phyloP scores from a whole-genome alignment of 495 filamentous ascomycete species.

The Beverwykella pulmonaria region DNA sequence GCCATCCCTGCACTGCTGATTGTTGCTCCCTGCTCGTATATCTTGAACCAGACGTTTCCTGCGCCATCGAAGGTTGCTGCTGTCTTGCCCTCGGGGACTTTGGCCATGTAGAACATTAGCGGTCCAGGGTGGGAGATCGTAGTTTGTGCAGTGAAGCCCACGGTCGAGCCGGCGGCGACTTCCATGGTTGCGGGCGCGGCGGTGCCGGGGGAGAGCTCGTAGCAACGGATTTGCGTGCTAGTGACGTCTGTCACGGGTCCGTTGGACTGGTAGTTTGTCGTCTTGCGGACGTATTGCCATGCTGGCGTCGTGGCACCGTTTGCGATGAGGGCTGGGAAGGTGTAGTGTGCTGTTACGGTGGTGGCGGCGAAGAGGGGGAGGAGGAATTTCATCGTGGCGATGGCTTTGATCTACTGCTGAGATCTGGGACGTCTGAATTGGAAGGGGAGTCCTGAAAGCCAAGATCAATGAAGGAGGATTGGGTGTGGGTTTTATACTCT shows the following conservation, averaged over 20 bases:
- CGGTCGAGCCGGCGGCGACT: constrained; percentile 51
- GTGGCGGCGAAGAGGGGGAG: constrained; percentile 15
- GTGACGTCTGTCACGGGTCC: constrained; percentile 56
- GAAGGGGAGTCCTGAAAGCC: too few species aligned
- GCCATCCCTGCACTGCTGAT: constrained; percentile 41
- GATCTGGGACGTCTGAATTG: too few species aligned
- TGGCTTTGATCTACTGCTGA: background rate
- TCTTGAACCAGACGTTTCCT: constrained; percentile 57
- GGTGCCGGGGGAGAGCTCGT: constrained; percentile 50
- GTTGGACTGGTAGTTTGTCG: constrained; percentile 58
- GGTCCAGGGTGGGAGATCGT: constrained; percentile 57
- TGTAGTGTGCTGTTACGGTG: constrained; percentile 34
- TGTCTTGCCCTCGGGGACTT: constrained; percentile 53
- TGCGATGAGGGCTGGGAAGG: constrained; percentile 31
- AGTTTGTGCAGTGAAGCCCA: constrained; percentile 52
- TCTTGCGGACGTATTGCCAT: constrained; percentile 57
- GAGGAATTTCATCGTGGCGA: constrained; percentile 32
- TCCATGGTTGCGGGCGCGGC: constrained; percentile 45
- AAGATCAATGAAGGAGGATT: background rate
- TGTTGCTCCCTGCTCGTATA: constrained; percentile 41
- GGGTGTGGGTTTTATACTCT: background rate
- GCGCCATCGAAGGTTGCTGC: constrained; percentile 53
- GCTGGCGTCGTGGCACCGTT: constrained; percentile 29
- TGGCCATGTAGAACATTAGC: constrained; percentile 57
- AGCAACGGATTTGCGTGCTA: constrained; percentile 54